Evolutionary conservation across 1,284 basidiomycete genomes (phyloP), one percentile per base, ranked within the genome.

Genomic region (Moniliophthora roreri): DNA sequence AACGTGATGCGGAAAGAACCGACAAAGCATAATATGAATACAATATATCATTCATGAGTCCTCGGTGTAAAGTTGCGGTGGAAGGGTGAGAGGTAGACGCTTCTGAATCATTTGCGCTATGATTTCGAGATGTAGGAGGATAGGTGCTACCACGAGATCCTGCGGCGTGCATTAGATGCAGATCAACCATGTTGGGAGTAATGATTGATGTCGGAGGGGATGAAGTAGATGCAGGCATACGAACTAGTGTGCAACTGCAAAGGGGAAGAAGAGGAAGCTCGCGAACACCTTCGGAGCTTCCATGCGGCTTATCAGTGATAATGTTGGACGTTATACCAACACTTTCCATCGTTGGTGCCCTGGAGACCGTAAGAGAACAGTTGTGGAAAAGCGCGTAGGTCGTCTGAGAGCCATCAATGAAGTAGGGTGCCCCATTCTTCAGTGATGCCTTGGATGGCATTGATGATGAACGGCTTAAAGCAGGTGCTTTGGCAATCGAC

Each of bases 11-110:
- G 4, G 81, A 76, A 7, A 91, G 77, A 18, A 88, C 74, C 4
- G 81, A 73, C 21, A 91, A 76, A 50, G 87, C 84, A 61, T 87
- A 74, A 62, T 78, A 91, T 61, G 82, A 89, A 38, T 68, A 73
- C n/a, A 82, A 79, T 59, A 90, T 77, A 54, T 88, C 87, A 24
- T 69, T 69, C 52, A 80, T 72, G 11, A 80, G 74, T 51, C 73
- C 65, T 36, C 67, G 48, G 26, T 51, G 16, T 15, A 46, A 13
- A 4, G 24, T 3, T 26, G 60, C 62, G 47, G 63, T 59, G 28
- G 74, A 62, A 37, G 72, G 67, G 11, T 78, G 28, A 13, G 18
- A 23, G 20, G 36, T 39, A 18, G 44, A 24, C 13, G 44, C 21
- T 32, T n/a, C 44, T 28, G 44, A 32, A n/a, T n/a, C 24, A 18